Conservation (phyloP, 73 alveolate species). For the Paramecium sonneborni region DNA sequence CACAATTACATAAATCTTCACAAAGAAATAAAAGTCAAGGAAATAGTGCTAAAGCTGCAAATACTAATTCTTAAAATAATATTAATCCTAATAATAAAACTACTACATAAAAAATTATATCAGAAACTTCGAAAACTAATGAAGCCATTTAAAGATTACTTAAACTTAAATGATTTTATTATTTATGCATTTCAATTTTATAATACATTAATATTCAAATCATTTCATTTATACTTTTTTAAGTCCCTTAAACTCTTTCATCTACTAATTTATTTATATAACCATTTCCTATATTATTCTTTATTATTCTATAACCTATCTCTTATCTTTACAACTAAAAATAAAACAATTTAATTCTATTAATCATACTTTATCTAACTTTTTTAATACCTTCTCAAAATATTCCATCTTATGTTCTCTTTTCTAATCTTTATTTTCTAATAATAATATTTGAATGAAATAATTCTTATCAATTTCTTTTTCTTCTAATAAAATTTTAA, state of each 20-base stretch:
- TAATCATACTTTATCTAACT: conserved; percentile 6
- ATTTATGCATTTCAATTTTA: neutral
- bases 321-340: neutral
- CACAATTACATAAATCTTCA: neutral
- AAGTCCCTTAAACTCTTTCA: neutral
- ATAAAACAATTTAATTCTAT: neutral
- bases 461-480: neutral
- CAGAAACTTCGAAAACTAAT: conserved; percentile 4
- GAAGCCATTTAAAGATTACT: conserved; percentile 48
- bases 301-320: neutral
- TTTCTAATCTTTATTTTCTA: neutral
- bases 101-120: neutral
- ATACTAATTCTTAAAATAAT: neutral
- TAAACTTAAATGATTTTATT: conserved; percentile 28
- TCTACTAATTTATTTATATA: neutral
- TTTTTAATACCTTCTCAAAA: neutral
- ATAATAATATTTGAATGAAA: neutral
- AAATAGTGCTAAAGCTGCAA: neutral
- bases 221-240: neutral
- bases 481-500: too few species aligned
- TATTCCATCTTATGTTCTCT: neutral
- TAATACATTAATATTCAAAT: neutral
- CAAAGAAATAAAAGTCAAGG: conserved; percentile 16
- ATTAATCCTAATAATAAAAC: neutral
- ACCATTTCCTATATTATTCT: neutral